phyloP scores from a whole-genome alignment of 495 filamentous ascomycete species.

The Hypoxylon crocopeplum region DNA sequence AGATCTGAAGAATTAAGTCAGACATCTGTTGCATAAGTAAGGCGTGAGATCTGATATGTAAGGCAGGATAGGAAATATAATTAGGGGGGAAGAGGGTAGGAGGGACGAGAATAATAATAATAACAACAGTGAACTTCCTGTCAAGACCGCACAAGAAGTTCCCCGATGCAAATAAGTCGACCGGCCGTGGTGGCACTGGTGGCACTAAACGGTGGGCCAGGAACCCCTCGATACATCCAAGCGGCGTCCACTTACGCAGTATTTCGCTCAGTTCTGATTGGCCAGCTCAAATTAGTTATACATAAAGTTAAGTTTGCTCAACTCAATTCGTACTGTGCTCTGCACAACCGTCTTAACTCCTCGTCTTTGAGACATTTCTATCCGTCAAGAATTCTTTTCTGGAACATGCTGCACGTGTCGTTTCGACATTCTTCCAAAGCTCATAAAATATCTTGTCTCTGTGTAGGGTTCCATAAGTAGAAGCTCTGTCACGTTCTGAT shows the following conservation, averaged over 20 bases:
- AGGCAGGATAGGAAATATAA: constrained; percentile 9
- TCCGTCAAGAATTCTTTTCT: too few relatives aligned
- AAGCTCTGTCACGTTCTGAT: too few relatives aligned
- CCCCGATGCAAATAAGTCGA: constrained; percentile 20
- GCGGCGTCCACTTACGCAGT: constrained; percentile 31
- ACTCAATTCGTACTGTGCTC: constrained; percentile 36
- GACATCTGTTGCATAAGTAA: too few relatives aligned
- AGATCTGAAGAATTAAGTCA: background rate
- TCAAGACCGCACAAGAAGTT: constrained; percentile 5
- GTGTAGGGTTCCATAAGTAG: too few relatives aligned
- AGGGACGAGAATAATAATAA: constrained; percentile 23
- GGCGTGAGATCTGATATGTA: too few relatives aligned
- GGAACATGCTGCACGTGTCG: too few relatives aligned
- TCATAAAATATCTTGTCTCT: too few relatives aligned
- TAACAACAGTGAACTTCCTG: constrained; percentile 11
- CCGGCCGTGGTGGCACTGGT: constrained; percentile 26
- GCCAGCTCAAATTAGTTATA: constrained; percentile 3
- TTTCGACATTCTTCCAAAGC: too few relatives aligned
- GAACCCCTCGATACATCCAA: constrained; percentile 36
- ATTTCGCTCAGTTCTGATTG: constrained; percentile 17
- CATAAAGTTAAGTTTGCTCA: too few relatives aligned
- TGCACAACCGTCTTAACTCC: too few relatives aligned
- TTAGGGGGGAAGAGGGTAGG: constrained; percentile 15
- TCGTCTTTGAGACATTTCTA: too few relatives aligned
- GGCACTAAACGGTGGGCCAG: constrained; percentile 30